A percentile compares a stretch with the other conserved stretches of the same genome.
phyloP scores from a whole-genome alignment of 805 yeast species.

The Cyberlindnera maritima region DNA sequence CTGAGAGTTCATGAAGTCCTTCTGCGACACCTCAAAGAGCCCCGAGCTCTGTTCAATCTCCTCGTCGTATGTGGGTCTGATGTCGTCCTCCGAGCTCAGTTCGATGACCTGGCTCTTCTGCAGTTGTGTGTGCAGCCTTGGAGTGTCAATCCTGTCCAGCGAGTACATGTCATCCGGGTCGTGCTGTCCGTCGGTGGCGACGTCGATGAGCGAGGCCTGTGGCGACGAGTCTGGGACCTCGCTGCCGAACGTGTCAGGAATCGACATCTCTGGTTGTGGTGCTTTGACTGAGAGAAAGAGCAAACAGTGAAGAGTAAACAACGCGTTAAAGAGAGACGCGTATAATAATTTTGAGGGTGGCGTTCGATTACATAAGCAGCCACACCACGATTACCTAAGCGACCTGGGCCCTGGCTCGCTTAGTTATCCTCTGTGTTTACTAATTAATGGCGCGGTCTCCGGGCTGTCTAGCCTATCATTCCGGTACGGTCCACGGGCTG shows the following conservation, averaged over 20 bases:
- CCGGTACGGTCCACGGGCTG: too few relatives aligned
- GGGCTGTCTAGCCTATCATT: too few relatives aligned
- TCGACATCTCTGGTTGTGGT: neutral
- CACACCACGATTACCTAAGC: too few relatives aligned
- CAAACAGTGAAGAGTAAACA: too few relatives aligned
- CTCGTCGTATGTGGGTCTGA: conserved; percentile 1
- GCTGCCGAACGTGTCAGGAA: conserved; percentile 4
- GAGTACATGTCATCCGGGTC: conserved; percentile 5
- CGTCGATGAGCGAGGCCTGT: conserved; percentile 18
- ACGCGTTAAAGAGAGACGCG: too few relatives aligned
- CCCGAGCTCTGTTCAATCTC: conserved; percentile 7
- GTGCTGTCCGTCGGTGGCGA: conserved; percentile 15
- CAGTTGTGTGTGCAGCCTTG: neutral
- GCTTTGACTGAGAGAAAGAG: too few relatives aligned
- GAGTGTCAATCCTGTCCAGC: neutral
- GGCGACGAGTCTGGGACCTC: conserved; percentile 20
- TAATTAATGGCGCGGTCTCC: too few relatives aligned
- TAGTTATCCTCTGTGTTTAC: too few relatives aligned
- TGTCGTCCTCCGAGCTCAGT: conserved; percentile 3
- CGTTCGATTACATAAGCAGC: too few relatives aligned
- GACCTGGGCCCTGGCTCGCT: too few relatives aligned
- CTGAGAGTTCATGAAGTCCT: conserved; percentile 16
- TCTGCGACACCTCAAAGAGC: conserved; percentile 17
- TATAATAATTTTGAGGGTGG: too few relatives aligned
- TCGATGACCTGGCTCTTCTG: conserved; percentile 1